Base-by-base conservation (phyloP, 2,329 filamentous ascomycete genomes). In the Ophiosphaerella narmari region DNA sequence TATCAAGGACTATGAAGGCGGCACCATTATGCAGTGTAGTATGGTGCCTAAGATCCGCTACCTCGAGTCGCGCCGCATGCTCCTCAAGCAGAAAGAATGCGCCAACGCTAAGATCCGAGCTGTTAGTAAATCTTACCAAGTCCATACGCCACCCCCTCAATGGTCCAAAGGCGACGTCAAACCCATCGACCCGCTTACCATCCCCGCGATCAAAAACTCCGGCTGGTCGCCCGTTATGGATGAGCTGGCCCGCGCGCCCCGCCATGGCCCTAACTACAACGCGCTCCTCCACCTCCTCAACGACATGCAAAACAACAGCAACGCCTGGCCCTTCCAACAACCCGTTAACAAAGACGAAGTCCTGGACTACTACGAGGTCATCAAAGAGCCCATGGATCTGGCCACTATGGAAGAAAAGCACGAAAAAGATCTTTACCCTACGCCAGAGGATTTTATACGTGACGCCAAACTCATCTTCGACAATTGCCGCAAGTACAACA, bases 171-270 rank as follows among this genome's bases (percentile, higher is more conserved):
- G 87, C 21, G 53, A 56, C 4, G 52, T 76, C 35, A 78, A 88
- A 9, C 79, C 79, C 29, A 95, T 97, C 68, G 89, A 99, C 91
- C 63, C 94, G 0, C 82, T 97, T 54, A 84, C 84, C 18, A 93
- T 97, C 58, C 83, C 89, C 14, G 92, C 93, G 12, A 97, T 99
- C 74, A 91, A 78, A 51, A 89, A 86, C 39, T 94, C 91, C 0
- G 93, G 94, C 55, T 99, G 94, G 94, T 95, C 90, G 0, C 89
- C 90, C 1, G 93, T 96, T 68, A 99, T 99, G 94, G 94, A 99
- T 75, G 91, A 96, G 71, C 82, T 99, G 18, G 91, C 94, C 1
- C 89, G 94, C 32, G 91, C 96, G 71, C 93, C 94, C 24, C 91
- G 94, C 32, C 93, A 97, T 69, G 94, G 94, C 0, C 94, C 94